These are phyloP conservation scores for Spinellus fusiger DNA, from an alignment of 192 early-diverging fungal genomes.

Conservation along the genomic window DNA sequence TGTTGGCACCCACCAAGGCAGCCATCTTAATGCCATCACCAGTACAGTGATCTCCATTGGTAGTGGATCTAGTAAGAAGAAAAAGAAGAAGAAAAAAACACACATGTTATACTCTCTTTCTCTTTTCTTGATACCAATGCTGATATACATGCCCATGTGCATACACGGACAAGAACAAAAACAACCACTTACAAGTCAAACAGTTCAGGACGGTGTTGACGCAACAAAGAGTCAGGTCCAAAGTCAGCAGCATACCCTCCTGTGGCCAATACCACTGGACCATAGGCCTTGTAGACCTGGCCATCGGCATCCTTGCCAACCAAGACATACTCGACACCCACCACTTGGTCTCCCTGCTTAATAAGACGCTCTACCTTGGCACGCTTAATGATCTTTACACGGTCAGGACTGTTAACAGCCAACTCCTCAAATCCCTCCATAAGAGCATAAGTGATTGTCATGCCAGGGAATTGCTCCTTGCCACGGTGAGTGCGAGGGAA, in stretches of 20 bases:
- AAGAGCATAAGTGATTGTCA: slow-evolving; percentile 93
- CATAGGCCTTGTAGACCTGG: slow-evolving; percentile 54
- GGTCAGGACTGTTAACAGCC: slow-evolving; percentile 54
- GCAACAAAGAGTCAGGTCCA: slow-evolving; percentile 64
- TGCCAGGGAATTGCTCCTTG: slow-evolving; percentile 74
- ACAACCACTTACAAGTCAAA: slow-evolving; percentile 40
- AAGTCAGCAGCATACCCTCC: slow-evolving; percentile 96
- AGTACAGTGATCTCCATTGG: slow-evolving; percentile 92
- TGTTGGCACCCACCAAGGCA: slow-evolving; percentile 69
- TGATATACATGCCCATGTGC: background rate
- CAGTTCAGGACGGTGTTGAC: slow-evolving; percentile 77
- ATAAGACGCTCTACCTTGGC: slow-evolving; percentile 76
- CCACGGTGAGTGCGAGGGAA: slow-evolving; percentile 93
- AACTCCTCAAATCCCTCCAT: slow-evolving; percentile 77
- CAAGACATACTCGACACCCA: slow-evolving; percentile 75
- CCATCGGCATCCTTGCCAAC: slow-evolving; percentile 45
- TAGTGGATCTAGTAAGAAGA: slow-evolving; percentile 54
- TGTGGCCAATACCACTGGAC: slow-evolving; percentile 85
- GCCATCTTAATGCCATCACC: slow-evolving; percentile 94
- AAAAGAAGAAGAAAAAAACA: slow-evolving; percentile 10
- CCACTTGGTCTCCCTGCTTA: slow-evolving; percentile 54
- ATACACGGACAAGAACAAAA: background rate
- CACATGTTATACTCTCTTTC: no score
- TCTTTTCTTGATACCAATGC: background rate
- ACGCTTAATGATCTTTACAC: slow-evolving; percentile 76